Conservation (phyloP, 208 protist species). For the Trypanosoma lewisi region DNA sequence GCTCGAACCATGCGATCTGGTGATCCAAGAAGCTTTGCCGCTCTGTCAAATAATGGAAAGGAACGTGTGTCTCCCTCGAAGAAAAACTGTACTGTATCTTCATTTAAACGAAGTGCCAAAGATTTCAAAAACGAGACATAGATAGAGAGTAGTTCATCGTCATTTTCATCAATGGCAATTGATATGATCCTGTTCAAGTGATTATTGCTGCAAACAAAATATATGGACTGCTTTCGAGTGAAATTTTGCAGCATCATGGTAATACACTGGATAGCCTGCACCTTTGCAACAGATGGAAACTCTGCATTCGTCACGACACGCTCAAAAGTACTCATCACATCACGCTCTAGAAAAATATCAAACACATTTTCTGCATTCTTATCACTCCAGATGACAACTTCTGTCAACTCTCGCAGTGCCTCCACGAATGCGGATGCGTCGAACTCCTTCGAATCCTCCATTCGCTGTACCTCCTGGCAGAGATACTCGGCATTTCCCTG, state of each 20-base stretch:
- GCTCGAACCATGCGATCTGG: constrained; percentile 75
- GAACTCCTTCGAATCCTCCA: constrained; percentile 26
- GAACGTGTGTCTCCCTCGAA: constrained; percentile 48
- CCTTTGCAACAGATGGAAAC: constrained; percentile 46
- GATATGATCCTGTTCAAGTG: constrained; percentile 87
- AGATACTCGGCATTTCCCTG: constrained; percentile 50
- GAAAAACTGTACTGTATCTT: constrained; percentile 83
- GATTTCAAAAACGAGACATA: constrained; percentile 88
- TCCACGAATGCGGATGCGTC: constrained; percentile 24
- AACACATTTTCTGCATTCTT: constrained; percentile 63
- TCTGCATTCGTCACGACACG: constrained; percentile 63
- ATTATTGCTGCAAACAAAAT: constrained; percentile 85
- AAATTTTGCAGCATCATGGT: constrained; percentile 83
- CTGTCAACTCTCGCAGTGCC: constrained; percentile 54
- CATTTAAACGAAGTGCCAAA: constrained; percentile 73
- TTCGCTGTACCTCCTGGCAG: constrained; percentile 46
- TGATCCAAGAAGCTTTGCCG: constrained; percentile 48
- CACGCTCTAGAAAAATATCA: constrained; percentile 62
- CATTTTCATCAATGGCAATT: constrained; percentile 53
- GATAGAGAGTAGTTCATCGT: constrained; percentile 76
- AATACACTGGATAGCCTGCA: constrained; percentile 67
- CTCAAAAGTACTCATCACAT: constrained; percentile 69
- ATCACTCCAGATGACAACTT: constrained; percentile 86
- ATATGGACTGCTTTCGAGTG: constrained; percentile 53
- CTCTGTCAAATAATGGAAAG: constrained; percentile 77